Evolutionary conservation across 148 eudicot genomes (phyloP), one percentile per base, ranked within the genome.

Genomic region (Dysphania ambrosioides): DNA sequence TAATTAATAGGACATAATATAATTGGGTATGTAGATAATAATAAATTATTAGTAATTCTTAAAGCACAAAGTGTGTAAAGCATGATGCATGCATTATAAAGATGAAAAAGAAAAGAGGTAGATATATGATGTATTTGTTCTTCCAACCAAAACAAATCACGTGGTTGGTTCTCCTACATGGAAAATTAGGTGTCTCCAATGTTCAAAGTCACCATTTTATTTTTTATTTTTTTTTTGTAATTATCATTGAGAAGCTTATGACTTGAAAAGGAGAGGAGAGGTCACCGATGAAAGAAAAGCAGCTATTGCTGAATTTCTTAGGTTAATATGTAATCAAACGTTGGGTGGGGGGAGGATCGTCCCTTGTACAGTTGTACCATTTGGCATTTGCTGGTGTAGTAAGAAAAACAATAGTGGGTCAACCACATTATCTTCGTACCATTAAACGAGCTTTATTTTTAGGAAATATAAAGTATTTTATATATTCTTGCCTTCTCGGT

Each of bases 151-250:
- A 56, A 79, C 76, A 61, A 75, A 75, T 75, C 82, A 80, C 75
- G 55, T 80, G 82, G 76, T 41, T 75, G 76, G 76, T 75, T 72
- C 78, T n/a, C n/a, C n/a, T n/a, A n/a, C n/a, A n/a, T 74, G 71
- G 53, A 75, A 57, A 75, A n/a, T n/a, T n/a, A n/a, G n/a, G n/a
- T n/a, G 74, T 68, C 40, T 21, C 58, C 72, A 51, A 56, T 58
- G 5, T 74, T 70, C n/a, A n/a, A n/a, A n/a, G n/a, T n/a, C n/a
- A n/a, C n/a, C n/a, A n/a, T n/a, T n/a, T n/a, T n/a, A n/a, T n/a
- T n/a, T n/a, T n/a, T n/a, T n/a, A n/a, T 47, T 47, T 15, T 47
- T 16, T 8, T 36, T 36, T 36, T 36, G 2, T 36, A 36, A 36
- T 59, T 72, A 32, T 41, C 72, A 55, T 40, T 55, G n/a, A 71